Evolutionary conservation across 2,329 filamentous ascomycete genomes (phyloP), one percentile per base, ranked within the genome.

Genomic region (Diaporthe citriasiana): DNA sequence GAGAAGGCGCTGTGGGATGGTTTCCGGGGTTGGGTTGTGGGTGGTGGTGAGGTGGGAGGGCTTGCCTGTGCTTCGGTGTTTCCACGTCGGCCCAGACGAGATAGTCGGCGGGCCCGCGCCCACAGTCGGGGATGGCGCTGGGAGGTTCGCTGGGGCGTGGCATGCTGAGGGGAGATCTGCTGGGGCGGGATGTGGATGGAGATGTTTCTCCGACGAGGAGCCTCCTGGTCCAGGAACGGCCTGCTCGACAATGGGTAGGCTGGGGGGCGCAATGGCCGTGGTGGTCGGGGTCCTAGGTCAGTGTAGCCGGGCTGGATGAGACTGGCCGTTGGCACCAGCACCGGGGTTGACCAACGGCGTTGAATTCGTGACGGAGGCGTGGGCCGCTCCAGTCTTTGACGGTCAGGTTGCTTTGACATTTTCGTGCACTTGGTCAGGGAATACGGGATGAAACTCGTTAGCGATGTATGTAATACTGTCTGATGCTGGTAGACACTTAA

Each of bases 201-300:
- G 1, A 25, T 5, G 25, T 15, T 22, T 9, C 2, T 63, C 3
- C 15, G 40, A 22, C 12, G 1, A 2, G 40, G 17, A 0, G 19
- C 5, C 17, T 45, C 19, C 33, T 53, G 45, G 33, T 9, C 9
- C 33, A 68, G 33, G 15, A 68, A 30, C 33, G 63, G 63, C 33
- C 63, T 51, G 33, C 33, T 68, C 47, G 63, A 38, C 47, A 68
- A 15, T 5, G 63, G 63, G 3, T 68, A 68, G 2, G 15, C 30
- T 19, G 63, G 63, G 4, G 63, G 45, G 7, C 63, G 63, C 8
- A 30, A 17, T 6, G 63, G 63, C 1, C 30, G 63, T 35, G 22
- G 45, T 27, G 63, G 63, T 12, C 13, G 30, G 1, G 45, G 17
- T 1, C n/a, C 47, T 53, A 45, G 63, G 7, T 53, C 63, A 68